These are phyloP conservation scores for Ogataea parapolymorpha DNA, from an alignment of 805 yeast genomes.

Conservation along the genomic window DNA sequence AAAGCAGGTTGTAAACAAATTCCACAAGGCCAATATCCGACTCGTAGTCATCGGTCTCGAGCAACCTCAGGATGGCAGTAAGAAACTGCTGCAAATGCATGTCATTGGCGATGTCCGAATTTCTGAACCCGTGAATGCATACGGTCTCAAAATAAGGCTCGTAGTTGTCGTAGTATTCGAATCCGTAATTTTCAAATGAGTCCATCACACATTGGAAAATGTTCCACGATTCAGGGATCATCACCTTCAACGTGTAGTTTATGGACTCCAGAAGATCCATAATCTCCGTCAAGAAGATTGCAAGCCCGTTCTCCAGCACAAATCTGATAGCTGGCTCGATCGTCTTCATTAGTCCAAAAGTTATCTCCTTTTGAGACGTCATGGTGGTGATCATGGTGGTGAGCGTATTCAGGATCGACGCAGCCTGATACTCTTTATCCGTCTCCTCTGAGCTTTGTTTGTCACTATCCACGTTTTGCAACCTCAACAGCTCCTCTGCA, in stretches of 20 bases:
- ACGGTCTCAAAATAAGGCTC: slow-evolving; percentile 48
- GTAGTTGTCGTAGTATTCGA: slow-evolving; percentile 47
- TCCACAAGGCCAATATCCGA: slow-evolving; percentile 23
- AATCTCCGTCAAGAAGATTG: slow-evolving; percentile 72
- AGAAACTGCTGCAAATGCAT: slow-evolving; percentile 22
- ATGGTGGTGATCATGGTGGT: slow-evolving; percentile 77
- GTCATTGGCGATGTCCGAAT: slow-evolving; percentile 16
- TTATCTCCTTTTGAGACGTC: slow-evolving; percentile 69
- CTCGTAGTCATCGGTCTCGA: slow-evolving; percentile 16
- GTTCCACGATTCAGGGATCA: slow-evolving; percentile 45
- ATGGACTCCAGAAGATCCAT: slow-evolving; percentile 70
- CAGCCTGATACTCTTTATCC: slow-evolving; percentile 79
- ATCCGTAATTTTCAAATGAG: slow-evolving; percentile 50
- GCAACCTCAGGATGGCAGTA: slow-evolving; percentile 19
- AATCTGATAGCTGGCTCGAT: slow-evolving; percentile 66
- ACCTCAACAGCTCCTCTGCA: slow-evolving; percentile 58
- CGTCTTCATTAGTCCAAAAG: slow-evolving; percentile 60
- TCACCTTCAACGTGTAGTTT: slow-evolving; percentile 51
- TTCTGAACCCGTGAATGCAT: slow-evolving; percentile 42
- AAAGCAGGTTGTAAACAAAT: slow-evolving; percentile 19
- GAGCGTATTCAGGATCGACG: slow-evolving; percentile 78
- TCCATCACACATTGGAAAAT: slow-evolving; percentile 40
- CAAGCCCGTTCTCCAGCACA: slow-evolving; percentile 62
- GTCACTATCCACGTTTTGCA: slow-evolving; percentile 33
- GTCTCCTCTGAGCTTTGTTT: slow-evolving; percentile 34